Base-by-base conservation (phyloP, 2,329 filamentous ascomycete species). In the Aspergillus melleus region DNA sequence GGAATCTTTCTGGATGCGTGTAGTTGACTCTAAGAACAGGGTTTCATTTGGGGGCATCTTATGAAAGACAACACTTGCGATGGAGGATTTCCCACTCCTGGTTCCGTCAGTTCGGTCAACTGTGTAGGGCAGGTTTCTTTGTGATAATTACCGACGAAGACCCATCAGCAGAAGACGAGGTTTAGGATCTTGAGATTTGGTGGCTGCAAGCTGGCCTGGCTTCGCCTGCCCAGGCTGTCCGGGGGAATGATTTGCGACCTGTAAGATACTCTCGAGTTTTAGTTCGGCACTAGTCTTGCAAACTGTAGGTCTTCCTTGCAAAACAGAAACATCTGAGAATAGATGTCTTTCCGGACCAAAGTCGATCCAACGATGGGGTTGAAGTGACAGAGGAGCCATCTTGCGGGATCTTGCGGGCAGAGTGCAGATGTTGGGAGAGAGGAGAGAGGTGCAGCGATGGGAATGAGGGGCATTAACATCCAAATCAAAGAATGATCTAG, bases 61-160 rank as follows among this genome's bases (percentile, higher is more conserved):
- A 78, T 98, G 93, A 72, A 99, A 98, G n/a, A 99, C 94, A 52
- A 99, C 96, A 72, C 92, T 98, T 26, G 93, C 95, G 73, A 99
- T 98, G 6, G 95, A 99, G 0, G 95, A 98, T 75, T 99, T 99
- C 61, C 95, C 95, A 73, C 93, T 97, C 80, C 95, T 99, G 66
- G 26, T 65, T 24, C 56, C 36, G 58, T 76, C 55, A 72, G 57
- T 26, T 59, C 19, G 24, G 20, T 14, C 14, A 9, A 32, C 6
- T 24, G 44, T 32, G 16, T 5, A 14, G 6, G 6, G 49, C 12
- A 22, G 6, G 20, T 8, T 3, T 3, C 8, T 12, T 22, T 32
- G 1, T 3, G 26, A 57, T 57, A 72, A 81, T 68, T 80, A 96
- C 95, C 94, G 89, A 80, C 93, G 87, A 78, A 97, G 91, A 4